Base-by-base conservation (phyloP, 169 alveolate species). In the Haemoproteus tartakovskyi region DNA sequence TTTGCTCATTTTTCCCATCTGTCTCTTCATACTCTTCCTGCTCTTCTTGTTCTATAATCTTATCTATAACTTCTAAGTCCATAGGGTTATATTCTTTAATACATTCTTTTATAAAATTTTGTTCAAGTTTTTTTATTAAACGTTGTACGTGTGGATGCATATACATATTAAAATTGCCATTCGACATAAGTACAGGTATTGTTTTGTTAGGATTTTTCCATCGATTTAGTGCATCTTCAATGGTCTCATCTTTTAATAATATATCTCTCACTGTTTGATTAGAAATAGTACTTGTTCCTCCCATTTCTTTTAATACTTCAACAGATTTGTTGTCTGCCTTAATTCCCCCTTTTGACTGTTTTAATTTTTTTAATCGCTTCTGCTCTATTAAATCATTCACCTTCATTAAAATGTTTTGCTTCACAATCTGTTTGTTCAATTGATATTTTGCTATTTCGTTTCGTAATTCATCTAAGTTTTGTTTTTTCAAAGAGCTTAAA, bases 381-480 rank as follows among this genome's bases (percentile, higher is more conserved):
- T 67, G 82, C 16, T 67, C 82, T 22, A 67, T 52, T 46, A 67
- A 47, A 36, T 67, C 82, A 59, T 67, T 67, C 22, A 67, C 56
- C 24, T 67, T 67, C 82, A 67, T 67, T 12, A 67, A 27, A 59
- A 67, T 67, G 26, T 67, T 67, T 54, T 67, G 51, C 30, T 67
- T 67, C 8, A 83, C 87, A 26, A 63, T 85, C 29, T 57, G 59
- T 60, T 85, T 85, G 47, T 85, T 83, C 29, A 74, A 79, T 26
- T 62, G 86, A 62, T 79, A 87, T 27, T 38, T 79, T n/a, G 83
- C 88, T 50, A 88, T 67, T 22, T 80, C 74, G 18, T 43, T 64
- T 21, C 92, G 33, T 8, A 89, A 36, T 40, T 86, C 90, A 54
- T 83, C 83, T 37, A 89, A 79, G 47, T 87, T 87, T 60, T 89